Evolutionary conservation across 208 protist species (phyloP), one percentile per base, ranked within the genome.

Genomic region (Polymyxa betae): DNA sequence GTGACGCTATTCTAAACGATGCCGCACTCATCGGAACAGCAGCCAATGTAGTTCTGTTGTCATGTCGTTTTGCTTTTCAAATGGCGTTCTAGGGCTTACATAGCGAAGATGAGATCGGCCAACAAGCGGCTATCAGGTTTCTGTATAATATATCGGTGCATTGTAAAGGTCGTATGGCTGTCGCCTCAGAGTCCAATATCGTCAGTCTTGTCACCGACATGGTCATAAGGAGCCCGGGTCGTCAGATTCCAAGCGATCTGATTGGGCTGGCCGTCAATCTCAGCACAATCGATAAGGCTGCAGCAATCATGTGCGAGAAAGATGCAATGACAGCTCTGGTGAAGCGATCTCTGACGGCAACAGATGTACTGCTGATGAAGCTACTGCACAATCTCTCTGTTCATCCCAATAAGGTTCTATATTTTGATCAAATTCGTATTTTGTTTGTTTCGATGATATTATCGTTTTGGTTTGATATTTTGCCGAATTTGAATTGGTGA

Each of bases 181-280:
- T 82, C 35, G 72, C 72, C 16, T 5, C 72, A 5, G 72, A 35
- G 16, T 5, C 72, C 35, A 35, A 35, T 82, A 5, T 82, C 16
- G n/a, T 60, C 49, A 24, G 5, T 5, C 12, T 24, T 5, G 24
- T 82, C 35, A 43, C 72, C 72, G 40, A 35, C n/a, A 5, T 5
- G 72, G 35, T 82, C 72, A 35, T 82, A n/a, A 43, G 16, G 16
- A 40, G 35, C 12, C n/a, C 72, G 5, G 10, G 12, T 20, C n/a
- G 72, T 20, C 72, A 45, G 72, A 35, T 82, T n/a, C 10, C 5
- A 20, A 5, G 5, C 16, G n/a, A 5, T 12, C 72, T 82, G 72
- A 82, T 82, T n/a, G 72, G 35, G 35, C 16, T 82, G 16, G 72
- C 72, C 40, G 72, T 82, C 72, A 82, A 82, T 43, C 72, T 82